Base-by-base conservation (phyloP, 1,284 basidiomycete species). In the Leccinum pallidistipes region DNA sequence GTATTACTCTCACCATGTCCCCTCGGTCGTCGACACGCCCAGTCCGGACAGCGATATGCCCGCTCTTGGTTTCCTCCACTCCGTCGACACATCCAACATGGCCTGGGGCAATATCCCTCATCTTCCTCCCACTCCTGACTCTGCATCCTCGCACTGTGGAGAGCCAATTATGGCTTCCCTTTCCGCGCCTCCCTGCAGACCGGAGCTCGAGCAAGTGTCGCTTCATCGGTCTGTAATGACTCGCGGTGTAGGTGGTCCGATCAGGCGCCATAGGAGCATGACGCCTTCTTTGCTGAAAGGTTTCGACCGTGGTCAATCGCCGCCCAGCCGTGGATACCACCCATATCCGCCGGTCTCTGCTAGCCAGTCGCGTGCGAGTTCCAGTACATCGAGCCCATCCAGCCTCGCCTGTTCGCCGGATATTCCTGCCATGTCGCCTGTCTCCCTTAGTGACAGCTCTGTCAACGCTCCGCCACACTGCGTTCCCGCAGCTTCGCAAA, bases 261-360 rank as follows among this genome's bases (percentile, higher is more conserved):
- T 86, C 43, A 76, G 88, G 58, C 79, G 89, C 55, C 85, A 90
- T 70, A 78, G 90, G 59, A 90, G 88, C 71, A 90, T 87, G 80
- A 92, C 90, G 21, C 90, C 90, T 16, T 85, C 84, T 0, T 65
- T 86, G 27, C 73, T 79, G 49, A 78, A 82, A 58, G 79, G 76
- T 56, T 71, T 63, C 34, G 69, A 56, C 49, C 73, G 70, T 55
- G 72, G 64, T 27, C 74, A 64, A 24, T 74, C 74, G 3, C 68
- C 68, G 6, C 65, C 74, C 4, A 56, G 27, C 16, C 72, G 72
- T 21, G 66, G 68, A 8, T 74, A 74, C 47, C 74, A 74, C 12
- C 72, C 72, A 9, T 74, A 74, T 43, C 63, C 66, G 5, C 62
- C 65, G 0, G 36, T 59, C 1, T 71, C 74, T 18, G 5, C 61